Percentiles rank a stretch among this genome's conserved stretches.
Evolutionary conservation across 306 rosid genomes (phyloP).

Genomic region (Rosa rugosa): DNA sequence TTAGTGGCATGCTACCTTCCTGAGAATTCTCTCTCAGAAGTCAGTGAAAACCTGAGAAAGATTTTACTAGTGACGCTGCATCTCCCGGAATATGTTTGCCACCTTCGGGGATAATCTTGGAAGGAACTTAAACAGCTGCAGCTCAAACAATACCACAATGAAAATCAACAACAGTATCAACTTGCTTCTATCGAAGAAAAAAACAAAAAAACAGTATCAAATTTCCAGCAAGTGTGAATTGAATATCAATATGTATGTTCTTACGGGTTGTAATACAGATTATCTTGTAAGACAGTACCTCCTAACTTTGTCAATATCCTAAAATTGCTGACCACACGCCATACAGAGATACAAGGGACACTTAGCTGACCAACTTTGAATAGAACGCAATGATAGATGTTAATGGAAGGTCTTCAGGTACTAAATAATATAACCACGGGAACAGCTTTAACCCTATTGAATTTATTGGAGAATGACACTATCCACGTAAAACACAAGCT

Average conservation of each 20-base stretch:
- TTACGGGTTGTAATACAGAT: background rate
- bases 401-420: background rate
- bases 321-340: background rate
- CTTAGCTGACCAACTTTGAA: constrained; percentile 5
- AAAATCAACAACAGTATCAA: background rate
- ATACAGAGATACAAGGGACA: background rate
- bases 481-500: background rate
- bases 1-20: background rate
- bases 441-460: background rate
- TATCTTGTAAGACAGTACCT: background rate
- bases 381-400: background rate
- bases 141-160: constrained; percentile 21
- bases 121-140: constrained; percentile 83
- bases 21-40: constrained; percentile 6
- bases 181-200: no score
- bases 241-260: background rate
- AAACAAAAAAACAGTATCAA: no score
- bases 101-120: constrained; percentile 88
- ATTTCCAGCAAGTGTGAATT: no score
- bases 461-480: background rate
- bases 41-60: background rate
- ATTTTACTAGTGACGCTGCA: constrained; percentile 72
- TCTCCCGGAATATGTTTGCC: constrained; percentile 67
- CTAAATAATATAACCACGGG: background rate
- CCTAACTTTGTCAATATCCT: background rate